Percentiles rank a stretch among this genome's conserved stretches.
Conservation (phyloP, 2,329 filamentous ascomycete genomes). For the Teratosphaeria destructans region DNA sequence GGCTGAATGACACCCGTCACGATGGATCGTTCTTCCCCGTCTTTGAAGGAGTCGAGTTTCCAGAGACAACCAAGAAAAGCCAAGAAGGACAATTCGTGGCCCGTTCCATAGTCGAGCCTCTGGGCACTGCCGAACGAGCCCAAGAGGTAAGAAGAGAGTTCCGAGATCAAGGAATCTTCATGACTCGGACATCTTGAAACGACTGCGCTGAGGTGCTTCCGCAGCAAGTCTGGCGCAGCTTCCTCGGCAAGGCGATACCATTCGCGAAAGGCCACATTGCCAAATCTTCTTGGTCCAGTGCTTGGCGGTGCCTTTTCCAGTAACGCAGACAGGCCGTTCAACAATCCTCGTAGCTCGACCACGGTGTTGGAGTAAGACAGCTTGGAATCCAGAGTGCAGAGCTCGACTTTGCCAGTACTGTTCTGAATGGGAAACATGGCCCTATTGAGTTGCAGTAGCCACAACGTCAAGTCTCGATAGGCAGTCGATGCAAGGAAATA, state of each 20-base stretch:
- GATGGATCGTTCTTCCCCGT: constrained; percentile 64
- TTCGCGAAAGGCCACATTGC: constrained; percentile 78
- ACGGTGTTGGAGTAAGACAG: constrained; percentile 40
- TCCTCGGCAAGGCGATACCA: constrained; percentile 66
- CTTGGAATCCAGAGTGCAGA: constrained; percentile 38
- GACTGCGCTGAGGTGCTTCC: constrained; percentile 6
- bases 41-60: constrained; percentile 73
- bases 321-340: constrained; percentile 54
- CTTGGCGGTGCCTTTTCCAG: constrained; percentile 75
- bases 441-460: constrained; percentile 81
- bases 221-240: constrained; percentile 41
- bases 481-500: constrained; percentile 71
- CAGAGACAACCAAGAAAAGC: constrained; percentile 84
- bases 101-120: constrained; percentile 87
- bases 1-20: constrained; percentile 75
- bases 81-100: constrained; percentile 88
- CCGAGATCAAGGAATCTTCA: constrained; percentile 30
- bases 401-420: constrained; percentile 20
- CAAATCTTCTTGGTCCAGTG: constrained; percentile 76
- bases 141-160: constrained; percentile 69
- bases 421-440: constrained; percentile 64
- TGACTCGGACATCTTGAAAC: constrained; percentile 11
- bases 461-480: constrained; percentile 78
- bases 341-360: constrained; percentile 52
- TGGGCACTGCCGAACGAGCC: constrained; percentile 83